Evolutionary conservation across 176 grass and related monocot genomes (phyloP).

Genomic region (Ananas comosus): DNA sequence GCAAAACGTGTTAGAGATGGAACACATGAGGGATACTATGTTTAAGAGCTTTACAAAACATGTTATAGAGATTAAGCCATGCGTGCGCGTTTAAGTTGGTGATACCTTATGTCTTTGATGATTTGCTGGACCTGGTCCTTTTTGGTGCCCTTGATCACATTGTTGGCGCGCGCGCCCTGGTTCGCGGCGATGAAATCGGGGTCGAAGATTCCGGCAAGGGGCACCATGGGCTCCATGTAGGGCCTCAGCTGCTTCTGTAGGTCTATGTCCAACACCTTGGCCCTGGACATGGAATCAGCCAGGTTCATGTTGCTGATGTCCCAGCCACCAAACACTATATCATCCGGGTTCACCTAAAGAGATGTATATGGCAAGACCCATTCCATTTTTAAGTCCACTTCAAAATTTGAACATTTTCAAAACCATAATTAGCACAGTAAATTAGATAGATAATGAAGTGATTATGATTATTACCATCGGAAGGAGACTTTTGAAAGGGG

Average conservation of each 20-base stretch:
- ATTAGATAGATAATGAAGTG: no score
- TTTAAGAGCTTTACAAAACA: no score
- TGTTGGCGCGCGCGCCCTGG: conserved; percentile 60
- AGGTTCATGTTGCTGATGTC: conserved; percentile 96
- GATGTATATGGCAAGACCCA: background rate
- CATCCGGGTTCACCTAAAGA: conserved; percentile 80
- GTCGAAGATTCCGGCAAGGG: conserved; percentile 78
- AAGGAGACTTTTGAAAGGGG: conserved; percentile 90
- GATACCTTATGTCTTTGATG: conserved; percentile 85
- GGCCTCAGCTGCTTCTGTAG: conserved; percentile 95
- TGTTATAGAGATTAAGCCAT: background rate
- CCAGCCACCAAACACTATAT: conserved; percentile 86
- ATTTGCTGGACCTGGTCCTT: conserved; percentile 83
- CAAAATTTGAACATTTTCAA: no score
- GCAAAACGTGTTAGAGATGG: no score
- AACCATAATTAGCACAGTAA: no score
- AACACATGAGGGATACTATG: no score
- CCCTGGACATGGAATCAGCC: conserved; percentile 90
- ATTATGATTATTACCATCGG: conserved; percentile 53
- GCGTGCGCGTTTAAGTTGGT: no score
- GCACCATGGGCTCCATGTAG: conserved; percentile 93
- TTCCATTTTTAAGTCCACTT: background rate
- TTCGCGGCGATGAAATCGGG: conserved; percentile 89
- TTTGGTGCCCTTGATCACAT: conserved; percentile 64
- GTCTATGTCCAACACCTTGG: conserved; percentile 91